Base-by-base conservation (phyloP, 2,329 filamentous ascomycete genomes). In the Eutypella sp. region DNA sequence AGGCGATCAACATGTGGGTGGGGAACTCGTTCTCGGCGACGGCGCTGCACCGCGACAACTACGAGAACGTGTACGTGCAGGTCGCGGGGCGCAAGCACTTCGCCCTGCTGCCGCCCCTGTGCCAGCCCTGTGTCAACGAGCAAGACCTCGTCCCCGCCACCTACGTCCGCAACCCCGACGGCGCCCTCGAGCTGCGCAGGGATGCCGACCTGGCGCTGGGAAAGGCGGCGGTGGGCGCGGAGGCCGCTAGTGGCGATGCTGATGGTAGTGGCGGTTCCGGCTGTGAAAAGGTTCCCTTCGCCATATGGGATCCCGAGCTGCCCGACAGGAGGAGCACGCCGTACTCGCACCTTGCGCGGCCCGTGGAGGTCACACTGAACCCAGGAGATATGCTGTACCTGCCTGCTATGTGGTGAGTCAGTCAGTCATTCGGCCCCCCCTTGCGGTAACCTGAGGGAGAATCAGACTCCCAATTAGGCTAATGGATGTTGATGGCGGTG, bases 21-120 rank as follows among this genome's bases (percentile, higher is more conserved):
- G 88, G 88, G 44, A 87, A 88, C 66, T 79, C 80, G 1, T 72
- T 71, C 31, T 87, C 82, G 22, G 73, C 78, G 1, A 91, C 87
- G 0, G 83, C 85, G 0, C 64, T 91, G 44, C 89, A 93, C 67
- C 87, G 85, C 58, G 89, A 93, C 67, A 87, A 87, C 57, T 92
- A 91, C 63, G 87, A 93, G 64, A 93, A 93, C 61, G 75, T 93
- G 0, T 93, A 91, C 62, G 84, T 89, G 1, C 87, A 92, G 58
- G 65, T 92, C 13, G 64, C 81, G 1, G 89, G 88, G 0, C 68
- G 69, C 46, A 93, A 93, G 62, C 81, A 87, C 54, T 93, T 93
- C 55, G 76, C 83, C 0, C 70, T 93, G 1, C 66, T 93, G 1
- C 84, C 88, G n/a, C 82, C 87, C 0, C 63, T 85, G 1, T 86